phyloP scores from a whole-genome alignment of 495 filamentous ascomycete genomes.

The Xylaria acuta region DNA sequence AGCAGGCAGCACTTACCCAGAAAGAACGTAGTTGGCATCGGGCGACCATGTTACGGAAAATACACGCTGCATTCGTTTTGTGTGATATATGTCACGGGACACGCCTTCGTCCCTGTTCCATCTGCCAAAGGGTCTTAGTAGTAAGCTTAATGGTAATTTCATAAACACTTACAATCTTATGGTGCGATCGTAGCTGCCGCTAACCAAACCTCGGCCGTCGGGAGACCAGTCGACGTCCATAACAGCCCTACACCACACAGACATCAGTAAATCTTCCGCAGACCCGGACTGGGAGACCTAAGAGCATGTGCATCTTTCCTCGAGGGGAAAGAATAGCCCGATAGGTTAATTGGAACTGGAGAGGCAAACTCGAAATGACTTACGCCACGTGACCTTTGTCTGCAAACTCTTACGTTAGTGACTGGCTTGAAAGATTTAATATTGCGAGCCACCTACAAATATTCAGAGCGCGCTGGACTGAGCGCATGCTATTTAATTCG shows the following conservation, averaged over 20 bases:
- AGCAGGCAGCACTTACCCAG: slow-evolving; percentile 9
- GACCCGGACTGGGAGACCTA: neutral
- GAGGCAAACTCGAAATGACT: slow-evolving; percentile 8
- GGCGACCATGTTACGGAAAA: slow-evolving; percentile 85
- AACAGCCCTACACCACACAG: slow-evolving; percentile 61
- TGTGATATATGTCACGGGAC: slow-evolving; percentile 94
- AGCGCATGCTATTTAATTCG: slow-evolving; percentile 32
- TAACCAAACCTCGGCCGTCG: slow-evolving; percentile 92
- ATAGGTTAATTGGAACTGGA: neutral
- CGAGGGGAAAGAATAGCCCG: neutral
- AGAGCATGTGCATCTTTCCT: too few relatives aligned
- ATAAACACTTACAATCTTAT: slow-evolving; percentile 67
- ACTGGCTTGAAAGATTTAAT: neutral
- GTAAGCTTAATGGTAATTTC: slow-evolving; percentile 61
- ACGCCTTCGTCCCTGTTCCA: slow-evolving; percentile 83
- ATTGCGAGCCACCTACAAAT: slow-evolving; percentile 22
- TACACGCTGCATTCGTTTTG: slow-evolving; percentile 96
- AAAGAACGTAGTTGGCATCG: slow-evolving; percentile 83
- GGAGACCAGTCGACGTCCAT: slow-evolving; percentile 97
- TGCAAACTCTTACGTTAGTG: slow-evolving; percentile 28
- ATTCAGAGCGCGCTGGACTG: slow-evolving; percentile 22
- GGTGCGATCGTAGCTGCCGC: slow-evolving; percentile 78
- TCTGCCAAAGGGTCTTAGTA: slow-evolving; percentile 33
- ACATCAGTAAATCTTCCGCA: neutral
- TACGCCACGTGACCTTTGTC: slow-evolving; percentile 85